These are phyloP conservation scores for Coccomyxa sp. DNA, from an alignment of 139 green algal genomes.

Conservation along the genomic window DNA sequence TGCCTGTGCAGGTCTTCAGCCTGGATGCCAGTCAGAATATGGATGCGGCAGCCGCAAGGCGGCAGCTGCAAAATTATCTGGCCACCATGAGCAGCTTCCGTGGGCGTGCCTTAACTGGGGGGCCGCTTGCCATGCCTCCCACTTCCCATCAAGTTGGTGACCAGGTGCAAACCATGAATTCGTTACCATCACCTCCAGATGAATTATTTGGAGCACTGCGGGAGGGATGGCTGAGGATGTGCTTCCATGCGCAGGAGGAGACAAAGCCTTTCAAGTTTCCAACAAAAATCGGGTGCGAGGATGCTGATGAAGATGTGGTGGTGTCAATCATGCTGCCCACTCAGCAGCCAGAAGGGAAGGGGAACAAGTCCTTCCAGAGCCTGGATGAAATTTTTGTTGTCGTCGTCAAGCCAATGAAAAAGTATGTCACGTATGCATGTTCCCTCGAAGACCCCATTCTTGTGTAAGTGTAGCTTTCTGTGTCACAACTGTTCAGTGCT, in stretches of 20 bases:
- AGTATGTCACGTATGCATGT: constrained; percentile 35
- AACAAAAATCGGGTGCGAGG: constrained; percentile 7
- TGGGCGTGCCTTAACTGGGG: constrained; percentile 4
- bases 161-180: not conserved
- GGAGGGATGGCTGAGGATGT: not conserved
- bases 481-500: not conserved
- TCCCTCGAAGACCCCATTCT: constrained; percentile 26
- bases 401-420: constrained; percentile 30
- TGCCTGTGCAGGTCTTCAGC: constrained; percentile 25
- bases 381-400: constrained; percentile 47
- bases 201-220: not conserved
- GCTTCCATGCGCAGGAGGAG: not conserved
- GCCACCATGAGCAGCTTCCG: constrained; percentile 16
- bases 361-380: constrained; percentile 11
- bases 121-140: not conserved
- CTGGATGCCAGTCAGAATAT: constrained; percentile 26
- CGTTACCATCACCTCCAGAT: not conserved
- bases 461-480: constrained; percentile 14
- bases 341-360: constrained; percentile 4
- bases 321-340: constrained; percentile 45
- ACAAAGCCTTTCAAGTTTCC: not conserved
- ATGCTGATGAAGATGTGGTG: constrained; percentile 9
- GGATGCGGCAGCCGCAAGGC: constrained; percentile 12
- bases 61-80: constrained; percentile 27
- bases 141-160: not conserved